Base-by-base conservation (phyloP, 805 yeast genomes). In the Suhomyces canberraensis region DNA sequence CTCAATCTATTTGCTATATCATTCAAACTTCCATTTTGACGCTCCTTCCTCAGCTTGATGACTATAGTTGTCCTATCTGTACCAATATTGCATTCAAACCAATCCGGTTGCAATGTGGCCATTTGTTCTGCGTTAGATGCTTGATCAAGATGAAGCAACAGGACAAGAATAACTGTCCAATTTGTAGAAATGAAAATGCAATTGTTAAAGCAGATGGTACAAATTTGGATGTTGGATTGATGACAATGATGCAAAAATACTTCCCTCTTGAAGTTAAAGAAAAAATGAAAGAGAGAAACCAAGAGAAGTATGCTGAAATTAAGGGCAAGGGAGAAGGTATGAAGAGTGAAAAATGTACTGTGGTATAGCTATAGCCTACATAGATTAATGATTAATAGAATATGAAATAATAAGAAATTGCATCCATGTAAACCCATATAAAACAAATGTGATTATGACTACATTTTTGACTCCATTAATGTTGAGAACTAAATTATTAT, bases 11-110 rank as follows among this genome's bases (percentile, higher is more conserved):
- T 16, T 79, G 83, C 50, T 68, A 60, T 25, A 68, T 80, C 19
- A 77, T 84, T 22, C 73, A 81, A 20, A 65, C 64, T 16, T 66
- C 76, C 17, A 56, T 84, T 13, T 55, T 84, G 25, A 68, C 72
- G 19, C 56, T 84, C 1, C 62, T 82, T 1, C 93, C 93, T 1
- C 90, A 82, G 53, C 59, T 84, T 4, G 90, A 84, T 33, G 91
- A 84, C 53, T 84, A 82, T 49, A 63, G 77, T 1, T 84, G 93
- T 52, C 87, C 90, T 1, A 77, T 84, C 8, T 84, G 93, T 52
- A 73, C 76, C 54, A 69, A 76, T 2, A 70, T 84, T 31, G 88
- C 89, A 0, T 84, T 72, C 60, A 81, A 82, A 48, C 93, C 93
- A 2, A 79, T 84, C 32, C 60, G 79, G 32, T 61, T 84, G 11